These are phyloP conservation scores for Picea abies DNA, from an alignment of 83 land plant genomes.

Conservation along the genomic window DNA sequence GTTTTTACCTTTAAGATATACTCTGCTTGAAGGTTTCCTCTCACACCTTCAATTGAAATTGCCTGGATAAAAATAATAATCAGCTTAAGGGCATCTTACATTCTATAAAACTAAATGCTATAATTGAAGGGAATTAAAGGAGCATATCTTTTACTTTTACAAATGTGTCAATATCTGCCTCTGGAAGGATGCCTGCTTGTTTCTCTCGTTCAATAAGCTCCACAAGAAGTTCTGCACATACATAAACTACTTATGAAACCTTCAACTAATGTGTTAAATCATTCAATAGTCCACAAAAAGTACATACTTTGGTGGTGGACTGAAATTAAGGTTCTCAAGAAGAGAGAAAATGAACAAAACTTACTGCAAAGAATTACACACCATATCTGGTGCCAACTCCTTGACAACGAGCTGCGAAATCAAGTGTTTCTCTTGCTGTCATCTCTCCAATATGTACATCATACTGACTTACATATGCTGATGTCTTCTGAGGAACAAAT, in stretches of 20 bases:
- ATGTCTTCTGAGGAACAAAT: conserved; percentile 54
- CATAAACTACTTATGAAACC: conserved; percentile 10
- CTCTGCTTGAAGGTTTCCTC: conserved; percentile 39
- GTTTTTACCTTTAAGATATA: conserved; percentile 38
- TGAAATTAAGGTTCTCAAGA: conserved; percentile 6
- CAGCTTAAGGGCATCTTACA: neutral
- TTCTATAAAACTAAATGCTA: neutral
- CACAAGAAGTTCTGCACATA: conserved; percentile 43
- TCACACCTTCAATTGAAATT: conserved; percentile 36
- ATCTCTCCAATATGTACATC: conserved; percentile 64
- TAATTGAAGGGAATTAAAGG: neutral
- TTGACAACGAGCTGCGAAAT: conserved; percentile 55
- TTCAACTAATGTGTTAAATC: neutral
- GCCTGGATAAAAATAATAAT: conserved; percentile 28
- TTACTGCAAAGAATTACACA: conserved; percentile 22
- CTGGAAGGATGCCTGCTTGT: conserved; percentile 59
- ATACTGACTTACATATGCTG: conserved; percentile 64
- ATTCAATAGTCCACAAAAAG: neutral
- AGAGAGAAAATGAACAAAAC: conserved; percentile 6
- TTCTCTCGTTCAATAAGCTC: conserved; percentile 64
- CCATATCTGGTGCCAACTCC: conserved; percentile 66
- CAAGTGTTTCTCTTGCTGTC: conserved; percentile 64
- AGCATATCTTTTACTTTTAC: conserved; percentile 43
- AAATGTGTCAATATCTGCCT: conserved; percentile 60
- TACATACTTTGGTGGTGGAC: neutral